Evolutionary conservation across 2,329 filamentous ascomycete species (phyloP), one percentile per base, ranked within the genome.

Genomic region (Pleurostoma richardsiae): DNA sequence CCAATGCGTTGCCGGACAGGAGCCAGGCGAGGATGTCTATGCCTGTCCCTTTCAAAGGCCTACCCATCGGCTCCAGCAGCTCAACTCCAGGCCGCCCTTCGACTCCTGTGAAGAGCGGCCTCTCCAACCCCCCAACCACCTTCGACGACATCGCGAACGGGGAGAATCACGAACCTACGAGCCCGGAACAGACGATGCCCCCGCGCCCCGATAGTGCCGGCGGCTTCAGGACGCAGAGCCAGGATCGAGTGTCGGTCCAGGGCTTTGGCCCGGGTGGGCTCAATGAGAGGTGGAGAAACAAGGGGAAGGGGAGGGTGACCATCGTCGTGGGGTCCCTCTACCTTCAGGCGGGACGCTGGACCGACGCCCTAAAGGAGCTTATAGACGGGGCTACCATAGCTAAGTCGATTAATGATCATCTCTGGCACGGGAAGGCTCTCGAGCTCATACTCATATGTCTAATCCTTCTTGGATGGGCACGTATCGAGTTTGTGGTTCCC

Each of bases 371-470:
- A 41, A 86, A 82, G 62, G 89, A 95, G 60, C 78, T 96, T 27
- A 74, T 82, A 7, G 92, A 96, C 50, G 89, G 86, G 45, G 90
- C 88, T 2, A 79, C 80, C 7, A 82, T 85, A 55, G 86, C 90
- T 11, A 86, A 89, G 56, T 83, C 82, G 36, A 79, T 88, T 49
- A 91, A 90, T 57, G 94, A 99, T 66, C 89, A 96, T 65, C 65
- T 97, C n/a, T 99, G 94, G 92, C 90, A 96, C 68, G 94, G 88
- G 19, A 97, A 97, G 67, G 91, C 90, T 1, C 74, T 99, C 26
- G 95, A 99, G 62, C 83, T 91, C 29, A 88, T 95, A 50, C 71
- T 94, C 41, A 76, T 95, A 29, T 90, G 86, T 59, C 76, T 97
- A 54, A 61, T 97, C 39, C 79, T 97, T 57, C 82, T 95, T 51